Base-by-base conservation (phyloP, 148 eudicot genomes). In the Polygonum maritimum region DNA sequence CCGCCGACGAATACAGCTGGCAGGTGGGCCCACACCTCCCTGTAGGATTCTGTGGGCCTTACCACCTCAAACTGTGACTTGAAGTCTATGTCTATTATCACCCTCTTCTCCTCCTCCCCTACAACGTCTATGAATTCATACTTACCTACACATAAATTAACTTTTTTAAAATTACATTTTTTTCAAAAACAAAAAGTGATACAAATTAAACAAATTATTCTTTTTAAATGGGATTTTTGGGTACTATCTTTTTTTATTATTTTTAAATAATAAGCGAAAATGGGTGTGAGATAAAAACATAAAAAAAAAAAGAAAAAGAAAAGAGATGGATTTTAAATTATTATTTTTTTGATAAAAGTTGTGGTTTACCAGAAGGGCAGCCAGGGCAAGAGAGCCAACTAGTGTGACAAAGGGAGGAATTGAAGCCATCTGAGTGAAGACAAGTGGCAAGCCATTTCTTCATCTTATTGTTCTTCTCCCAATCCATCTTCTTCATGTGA, bases 21-120 rank as follows among this genome's bases (percentile, higher is more conserved):
- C 15, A 88, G 79, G 16, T 72, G 48, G 65, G 57, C 69, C n/a
- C 78, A 70, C n/a, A 90, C 79, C 45, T 84, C 79, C 51, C 73
- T 77, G 87, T 88, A 87, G 22, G 62, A 73, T 48, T 79, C n/a
- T 0, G 89, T 90, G 14, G 90, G 89, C 75, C 91, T 81, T 48
- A 88, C 91, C 52, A 90, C 70, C 62, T 90, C 94, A 73, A 90
- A 90, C 73, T 90, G 87, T 0, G 90, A 90, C 85, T 78, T 78
- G 77, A 90, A 90, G 77, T 90, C 91, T 48, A 86, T 77, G 62
- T 90, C 94, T 16, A 90, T 69, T 69, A 86, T 79, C 79, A 86
- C 18, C 75, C 87, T 86, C n/a, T 21, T 5, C 33, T 41, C 1
- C 6, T 74, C 73, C 36, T 63, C 74, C 3, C 45, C 21, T 4